These are phyloP conservation scores for Phytophthora pinifolia DNA, from an alignment of 352 stramenopile genomes.

Conservation along the genomic window DNA sequence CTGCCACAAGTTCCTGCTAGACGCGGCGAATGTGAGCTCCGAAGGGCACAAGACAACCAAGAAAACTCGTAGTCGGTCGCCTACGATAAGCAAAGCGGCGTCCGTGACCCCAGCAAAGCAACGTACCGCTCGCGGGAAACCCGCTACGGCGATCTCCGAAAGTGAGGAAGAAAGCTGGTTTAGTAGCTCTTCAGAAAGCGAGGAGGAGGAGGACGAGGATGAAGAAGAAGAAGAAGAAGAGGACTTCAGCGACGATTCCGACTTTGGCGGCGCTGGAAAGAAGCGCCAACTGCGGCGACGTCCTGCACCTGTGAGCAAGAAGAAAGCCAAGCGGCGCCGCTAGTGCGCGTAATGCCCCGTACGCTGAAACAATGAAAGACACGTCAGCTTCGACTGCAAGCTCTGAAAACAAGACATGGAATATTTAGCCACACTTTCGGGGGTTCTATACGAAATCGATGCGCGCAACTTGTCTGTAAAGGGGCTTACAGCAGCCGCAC, in stretches of 20 bases:
- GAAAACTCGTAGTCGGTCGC: conserved; percentile 10
- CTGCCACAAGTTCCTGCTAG: conserved; percentile 72
- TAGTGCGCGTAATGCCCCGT: conserved; percentile 6
- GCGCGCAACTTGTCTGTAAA: conserved; percentile 13
- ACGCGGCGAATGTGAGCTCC: conserved; percentile 46
- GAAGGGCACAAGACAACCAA: conserved; percentile 31
- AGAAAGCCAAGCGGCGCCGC: conserved; percentile 35
- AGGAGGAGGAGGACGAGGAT: conserved; percentile 55
- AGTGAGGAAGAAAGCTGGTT: conserved; percentile 54
- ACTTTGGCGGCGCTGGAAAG: conserved; percentile 38
- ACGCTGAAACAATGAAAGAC: conserved; percentile 7
- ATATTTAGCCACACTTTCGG: conserved; percentile 38
- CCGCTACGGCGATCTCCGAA: conserved; percentile 31
- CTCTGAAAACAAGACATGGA: conserved; percentile 28
- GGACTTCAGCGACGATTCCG: conserved; percentile 38
- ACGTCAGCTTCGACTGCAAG: conserved; percentile 2
- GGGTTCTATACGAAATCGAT: conserved; percentile 28
- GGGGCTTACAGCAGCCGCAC: conserved; percentile 42
- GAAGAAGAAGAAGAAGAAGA: conserved; percentile 69
- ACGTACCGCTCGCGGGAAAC: conserved; percentile 20
- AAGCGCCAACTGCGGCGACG: conserved; percentile 37
- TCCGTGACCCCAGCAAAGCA: conserved; percentile 34
- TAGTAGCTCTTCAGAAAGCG: conserved; percentile 47
- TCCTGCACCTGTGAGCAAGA: conserved; percentile 21
- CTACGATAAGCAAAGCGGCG: conserved; percentile 19